Percentiles rank a stretch among this genome's conserved stretches.
Evolutionary conservation across 192 early-diverging fungal species (phyloP).

Genomic region (Coemansia sp.): DNA sequence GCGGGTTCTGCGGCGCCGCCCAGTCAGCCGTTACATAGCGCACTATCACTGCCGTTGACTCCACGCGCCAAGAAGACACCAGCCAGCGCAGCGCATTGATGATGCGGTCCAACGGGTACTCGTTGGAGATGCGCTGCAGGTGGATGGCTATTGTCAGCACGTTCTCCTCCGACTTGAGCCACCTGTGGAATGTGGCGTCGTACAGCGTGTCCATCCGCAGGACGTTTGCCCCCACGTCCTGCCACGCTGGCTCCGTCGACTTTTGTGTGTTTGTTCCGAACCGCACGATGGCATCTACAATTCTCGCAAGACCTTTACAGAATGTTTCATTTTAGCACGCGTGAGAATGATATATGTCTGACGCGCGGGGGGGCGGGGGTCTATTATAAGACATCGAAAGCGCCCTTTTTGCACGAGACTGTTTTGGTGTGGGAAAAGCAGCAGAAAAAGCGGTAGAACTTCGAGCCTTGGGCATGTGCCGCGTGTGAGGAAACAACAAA

Average conservation of each 20-base stretch:
- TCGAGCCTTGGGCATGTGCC: not conserved
- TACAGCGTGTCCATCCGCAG: constrained; percentile 75
- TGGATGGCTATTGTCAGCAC: constrained; percentile 69
- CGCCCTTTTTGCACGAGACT: not conserved
- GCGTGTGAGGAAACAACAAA: constrained; percentile 8
- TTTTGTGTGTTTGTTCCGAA: constrained; percentile 57
- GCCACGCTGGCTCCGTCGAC: constrained; percentile 57
- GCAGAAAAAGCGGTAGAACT: constrained; percentile 5
- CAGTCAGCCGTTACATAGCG: constrained; percentile 71
- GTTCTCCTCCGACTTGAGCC: constrained; percentile 75
- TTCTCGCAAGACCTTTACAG: not conserved
- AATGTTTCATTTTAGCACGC: constrained; percentile 24
- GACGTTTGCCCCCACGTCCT: constrained; percentile 71
- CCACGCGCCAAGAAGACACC: constrained; percentile 69
- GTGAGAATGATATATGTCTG: constrained; percentile 18
- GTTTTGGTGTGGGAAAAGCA: constrained; percentile 7
- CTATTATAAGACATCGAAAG: not conserved
- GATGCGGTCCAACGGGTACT: constrained; percentile 71
- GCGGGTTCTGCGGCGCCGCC: constrained; percentile 42
- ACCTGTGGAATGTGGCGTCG: constrained; percentile 73
- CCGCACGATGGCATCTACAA: constrained; percentile 55
- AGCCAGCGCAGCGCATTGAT: constrained; percentile 77
- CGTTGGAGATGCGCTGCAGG: constrained; percentile 72
- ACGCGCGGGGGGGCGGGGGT: not conserved
- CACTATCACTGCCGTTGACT: constrained; percentile 69